phyloP scores from a whole-genome alignment of 768 basidiomycete species.

The Russula olivacea region DNA sequence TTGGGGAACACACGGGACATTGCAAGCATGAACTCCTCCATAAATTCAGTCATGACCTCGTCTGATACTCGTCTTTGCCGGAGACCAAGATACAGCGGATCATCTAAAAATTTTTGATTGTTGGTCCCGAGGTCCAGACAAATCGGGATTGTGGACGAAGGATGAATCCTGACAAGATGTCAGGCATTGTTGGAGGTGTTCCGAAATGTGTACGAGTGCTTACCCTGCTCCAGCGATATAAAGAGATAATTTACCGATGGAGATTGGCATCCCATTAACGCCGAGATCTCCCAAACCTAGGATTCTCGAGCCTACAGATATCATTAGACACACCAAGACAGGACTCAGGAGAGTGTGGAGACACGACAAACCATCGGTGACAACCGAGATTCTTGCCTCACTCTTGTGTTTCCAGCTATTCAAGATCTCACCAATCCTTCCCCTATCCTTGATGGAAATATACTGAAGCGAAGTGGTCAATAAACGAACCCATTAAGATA shows the following conservation, averaged over 20 bases:
- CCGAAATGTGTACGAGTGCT: conserved; percentile 22
- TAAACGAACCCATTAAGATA: not conserved
- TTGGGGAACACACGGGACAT: conserved; percentile 72
- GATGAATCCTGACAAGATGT: conserved; percentile 52
- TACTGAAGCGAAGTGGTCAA: conserved; percentile 38
- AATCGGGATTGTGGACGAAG: conserved; percentile 74
- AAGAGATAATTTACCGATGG: conserved; percentile 87
- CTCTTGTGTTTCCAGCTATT: conserved; percentile 64
- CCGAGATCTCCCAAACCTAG: conserved; percentile 84
- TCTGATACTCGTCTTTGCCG: conserved; percentile 62
- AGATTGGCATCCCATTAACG: conserved; percentile 81
- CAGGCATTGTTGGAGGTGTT: not conserved
- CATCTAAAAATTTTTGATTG: conserved; percentile 69
- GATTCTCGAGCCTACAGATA: conserved; percentile 66
- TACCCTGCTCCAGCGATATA: conserved; percentile 89
- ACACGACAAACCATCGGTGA: conserved; percentile 68
- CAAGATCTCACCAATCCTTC: conserved; percentile 65
- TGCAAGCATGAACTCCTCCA: conserved; percentile 91
- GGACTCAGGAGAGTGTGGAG: not conserved
- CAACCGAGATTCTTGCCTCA: conserved; percentile 83
- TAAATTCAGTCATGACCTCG: conserved; percentile 67
- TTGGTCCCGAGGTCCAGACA: conserved; percentile 88
- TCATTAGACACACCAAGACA: not conserved
- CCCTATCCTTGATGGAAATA: conserved; percentile 79
- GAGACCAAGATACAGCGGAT: conserved; percentile 86